Conservation (phyloP, 495 filamentous ascomycete species). For the Penicillium verhagenii region DNA sequence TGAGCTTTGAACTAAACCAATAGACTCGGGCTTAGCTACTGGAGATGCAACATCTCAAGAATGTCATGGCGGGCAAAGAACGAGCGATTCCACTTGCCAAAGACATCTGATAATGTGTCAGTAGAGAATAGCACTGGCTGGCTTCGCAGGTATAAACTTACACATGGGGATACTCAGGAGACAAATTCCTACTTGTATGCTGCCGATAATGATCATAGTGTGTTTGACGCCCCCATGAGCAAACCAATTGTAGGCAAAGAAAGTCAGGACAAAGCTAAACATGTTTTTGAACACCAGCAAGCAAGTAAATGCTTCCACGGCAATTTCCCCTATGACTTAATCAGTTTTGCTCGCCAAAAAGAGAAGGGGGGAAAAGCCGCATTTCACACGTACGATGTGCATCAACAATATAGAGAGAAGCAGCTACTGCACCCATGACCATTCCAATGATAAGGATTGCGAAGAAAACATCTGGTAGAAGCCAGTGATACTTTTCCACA, state of each 20-base stretch:
- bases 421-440: conserved; percentile 85
- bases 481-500: conserved; percentile 61
- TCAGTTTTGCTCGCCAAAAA: conserved; percentile 4
- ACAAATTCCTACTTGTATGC: conserved; percentile 74
- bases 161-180: conserved; percentile 76
- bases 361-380: neutral
- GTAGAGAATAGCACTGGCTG: neutral
- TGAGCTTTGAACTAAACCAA: neutral
- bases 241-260: conserved; percentile 79
- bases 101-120: conserved; percentile 57
- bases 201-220: conserved; percentile 69
- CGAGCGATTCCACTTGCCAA: conserved; percentile 73
- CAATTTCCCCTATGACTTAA: conserved; percentile 63
- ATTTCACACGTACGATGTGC: conserved; percentile 68
- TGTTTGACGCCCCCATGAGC: conserved; percentile 53
- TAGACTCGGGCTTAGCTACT: conserved; percentile 14
- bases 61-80: conserved; percentile 73
- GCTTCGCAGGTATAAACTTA: conserved; percentile 35
- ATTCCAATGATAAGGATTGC: conserved; percentile 76
- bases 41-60: conserved; percentile 53
- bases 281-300: conserved; percentile 92
- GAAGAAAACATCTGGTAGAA: conserved; percentile 76
- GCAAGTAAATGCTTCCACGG: conserved; percentile 89
- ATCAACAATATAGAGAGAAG: conserved; percentile 89
- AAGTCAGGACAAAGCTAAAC: conserved; percentile 85